phyloP scores from a whole-genome alignment of 2,329 filamentous ascomycete species.

The Fonsecaea erecta region DNA sequence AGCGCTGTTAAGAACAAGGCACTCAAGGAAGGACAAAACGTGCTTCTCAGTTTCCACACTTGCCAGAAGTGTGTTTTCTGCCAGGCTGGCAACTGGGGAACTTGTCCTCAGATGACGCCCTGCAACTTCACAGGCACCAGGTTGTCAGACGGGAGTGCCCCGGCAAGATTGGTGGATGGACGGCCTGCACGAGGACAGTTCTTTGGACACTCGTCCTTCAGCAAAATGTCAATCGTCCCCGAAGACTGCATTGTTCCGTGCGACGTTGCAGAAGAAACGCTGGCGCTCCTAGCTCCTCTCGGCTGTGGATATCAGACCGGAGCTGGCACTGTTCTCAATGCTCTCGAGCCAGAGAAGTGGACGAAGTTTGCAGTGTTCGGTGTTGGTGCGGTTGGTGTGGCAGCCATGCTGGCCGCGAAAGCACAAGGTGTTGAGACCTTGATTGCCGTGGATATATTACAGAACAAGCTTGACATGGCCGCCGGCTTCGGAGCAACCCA shows the following conservation, averaged over 20 bases:
- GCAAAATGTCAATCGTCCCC: conserved; percentile 21
- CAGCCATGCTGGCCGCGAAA: conserved; percentile 41
- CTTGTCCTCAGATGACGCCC: conserved; percentile 1
- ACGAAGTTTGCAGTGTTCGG: conserved; percentile 40
- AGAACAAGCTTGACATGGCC: conserved; percentile 49
- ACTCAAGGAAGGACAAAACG: conserved; percentile 89
- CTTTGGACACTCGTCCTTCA: conserved; percentile 28
- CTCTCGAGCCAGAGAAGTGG: conserved; percentile 15
- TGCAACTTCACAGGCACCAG: conserved; percentile 17
- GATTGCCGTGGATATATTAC: conserved; percentile 53
- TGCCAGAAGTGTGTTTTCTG: conserved; percentile 24
- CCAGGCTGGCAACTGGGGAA: background rate
- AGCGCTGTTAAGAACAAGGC: conserved; percentile 48
- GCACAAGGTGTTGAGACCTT: conserved; percentile 36
- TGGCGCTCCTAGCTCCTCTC: conserved; percentile 38
- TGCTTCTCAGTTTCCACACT: conserved; percentile 58
- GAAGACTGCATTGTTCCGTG: conserved; percentile 28
- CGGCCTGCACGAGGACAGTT: conserved; percentile 8
- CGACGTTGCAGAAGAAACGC: conserved; percentile 22
- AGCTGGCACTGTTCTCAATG: conserved; percentile 36
- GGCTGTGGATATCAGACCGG: conserved; percentile 41
- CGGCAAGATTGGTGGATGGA: background rate
- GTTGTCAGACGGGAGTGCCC: background rate
- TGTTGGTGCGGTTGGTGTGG: conserved; percentile 41
- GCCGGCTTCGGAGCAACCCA: conserved; percentile 20